A percentile compares a stretch with the other conserved stretches of the same genome.
These are phyloP conservation scores for Grigorovia humatica DNA, from an alignment of 805 yeast genomes.

Conservation along the genomic window DNA sequence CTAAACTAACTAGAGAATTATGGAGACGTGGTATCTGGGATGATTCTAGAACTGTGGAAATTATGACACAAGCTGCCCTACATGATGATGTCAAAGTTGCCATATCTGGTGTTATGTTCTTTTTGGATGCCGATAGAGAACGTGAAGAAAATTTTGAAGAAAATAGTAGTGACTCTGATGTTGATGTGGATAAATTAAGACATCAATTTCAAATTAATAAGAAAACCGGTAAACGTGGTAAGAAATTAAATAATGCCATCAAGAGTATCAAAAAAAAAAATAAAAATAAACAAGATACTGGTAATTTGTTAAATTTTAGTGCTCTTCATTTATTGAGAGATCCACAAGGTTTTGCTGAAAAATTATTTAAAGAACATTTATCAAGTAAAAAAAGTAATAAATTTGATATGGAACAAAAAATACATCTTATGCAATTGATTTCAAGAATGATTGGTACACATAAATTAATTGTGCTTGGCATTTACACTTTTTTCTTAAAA, in stretches of 20 bases:
- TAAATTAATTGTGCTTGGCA: slow-evolving; percentile 79
- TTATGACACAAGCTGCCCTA: slow-evolving; percentile 91
- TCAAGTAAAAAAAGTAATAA: slow-evolving; percentile 58
- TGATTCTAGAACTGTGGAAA: slow-evolving; percentile 91
- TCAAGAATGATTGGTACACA: slow-evolving; percentile 91
- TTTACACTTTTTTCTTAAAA: slow-evolving; percentile 80
- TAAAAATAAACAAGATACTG: slow-evolving; percentile 44
- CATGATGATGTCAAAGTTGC: slow-evolving; percentile 83
- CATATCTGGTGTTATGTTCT: slow-evolving; percentile 80
- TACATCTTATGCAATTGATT: slow-evolving; percentile 74
- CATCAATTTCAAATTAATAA: slow-evolving; percentile 81
- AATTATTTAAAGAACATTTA: slow-evolving; percentile 60
- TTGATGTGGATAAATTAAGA: slow-evolving; percentile 61
- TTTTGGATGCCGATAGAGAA: slow-evolving; percentile 83
- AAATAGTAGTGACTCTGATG: slow-evolving; percentile 53
- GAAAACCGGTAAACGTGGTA: slow-evolving; percentile 68
- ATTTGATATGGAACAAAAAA: slow-evolving; percentile 79
- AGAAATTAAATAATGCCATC: slow-evolving; percentile 66
- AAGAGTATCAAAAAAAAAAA: slow-evolving; percentile 58
- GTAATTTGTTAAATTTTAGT: slow-evolving; percentile 62
- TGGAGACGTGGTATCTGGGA: slow-evolving; percentile 99
- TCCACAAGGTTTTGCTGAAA: slow-evolving; percentile 96
- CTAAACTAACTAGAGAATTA: slow-evolving; percentile 84
- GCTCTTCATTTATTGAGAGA: slow-evolving; percentile 92
- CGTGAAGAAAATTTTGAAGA: slow-evolving; percentile 70